Evolutionary conservation across 2,329 filamentous ascomycete genomes (phyloP).

Genomic region (Beauveria rudraprayagi): DNA sequence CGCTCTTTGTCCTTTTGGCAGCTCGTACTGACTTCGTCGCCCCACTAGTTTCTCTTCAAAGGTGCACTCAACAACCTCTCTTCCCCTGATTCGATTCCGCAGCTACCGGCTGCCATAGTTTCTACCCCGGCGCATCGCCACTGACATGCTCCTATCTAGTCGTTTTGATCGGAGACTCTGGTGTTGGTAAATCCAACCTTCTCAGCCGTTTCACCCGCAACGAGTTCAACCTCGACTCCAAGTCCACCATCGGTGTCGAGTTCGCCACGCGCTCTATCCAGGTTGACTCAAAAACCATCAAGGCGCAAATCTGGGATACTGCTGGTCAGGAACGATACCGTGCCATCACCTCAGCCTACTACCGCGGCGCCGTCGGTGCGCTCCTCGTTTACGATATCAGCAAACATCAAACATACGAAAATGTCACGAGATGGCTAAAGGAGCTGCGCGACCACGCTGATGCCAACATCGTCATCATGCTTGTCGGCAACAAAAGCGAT

Average conservation of each 20-base stretch:
- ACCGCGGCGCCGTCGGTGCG: conserved; percentile 92
- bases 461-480: conserved; percentile 98
- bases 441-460: conserved; percentile 97
- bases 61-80: conserved; percentile 42
- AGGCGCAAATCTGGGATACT: conserved; percentile 99
- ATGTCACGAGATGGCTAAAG: conserved; percentile 98
- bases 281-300: conserved; percentile 99
- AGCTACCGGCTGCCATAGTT: neutral
- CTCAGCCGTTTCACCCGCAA: conserved; percentile 99
- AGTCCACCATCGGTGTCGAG: conserved; percentile 99
- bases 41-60: conserved; percentile 92
- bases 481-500: conserved; percentile 99
- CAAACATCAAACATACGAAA: conserved; percentile 99
- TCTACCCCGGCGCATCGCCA: conserved; percentile 16
- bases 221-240: conserved; percentile 99
- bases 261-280: conserved; percentile 98
- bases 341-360: conserved; percentile 98
- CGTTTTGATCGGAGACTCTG: conserved; percentile 97
- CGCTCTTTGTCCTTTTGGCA: neutral
- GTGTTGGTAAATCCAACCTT: conserved; percentile 99
- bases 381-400: conserved; percentile 99
- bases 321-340: conserved; percentile 98
- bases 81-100: conserved; percentile 5
- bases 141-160: conserved; percentile 48
- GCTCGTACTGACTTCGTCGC: conserved; percentile 24